phyloP scores from a whole-genome alignment of 2,329 filamentous ascomycete genomes.

The Colletotrichum cordylinicola region DNA sequence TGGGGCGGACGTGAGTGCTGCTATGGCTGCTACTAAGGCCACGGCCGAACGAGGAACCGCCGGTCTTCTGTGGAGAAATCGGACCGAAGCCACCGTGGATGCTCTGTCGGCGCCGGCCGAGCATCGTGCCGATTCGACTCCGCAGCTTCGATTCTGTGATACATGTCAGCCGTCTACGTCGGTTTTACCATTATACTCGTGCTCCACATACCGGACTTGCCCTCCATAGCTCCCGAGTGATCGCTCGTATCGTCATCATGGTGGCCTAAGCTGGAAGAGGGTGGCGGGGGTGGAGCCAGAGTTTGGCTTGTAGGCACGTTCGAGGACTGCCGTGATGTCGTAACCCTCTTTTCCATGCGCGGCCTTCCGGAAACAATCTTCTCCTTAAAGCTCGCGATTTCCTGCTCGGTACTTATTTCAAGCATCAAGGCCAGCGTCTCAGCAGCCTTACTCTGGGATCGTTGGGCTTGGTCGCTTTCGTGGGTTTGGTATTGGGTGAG shows the following conservation, averaged over 20 bases:
- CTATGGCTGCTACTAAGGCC: constrained; percentile 61
- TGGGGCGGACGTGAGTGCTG: constrained; percentile 53
- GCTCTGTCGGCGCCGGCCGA: constrained; percentile 70
- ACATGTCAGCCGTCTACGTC: constrained; percentile 28
- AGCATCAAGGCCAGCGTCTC: constrained; percentile 82
- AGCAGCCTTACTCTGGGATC: constrained; percentile 75
- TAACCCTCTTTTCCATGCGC: constrained; percentile 45
- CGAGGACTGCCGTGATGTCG: constrained; percentile 46
- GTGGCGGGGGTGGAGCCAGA: constrained; percentile 30
- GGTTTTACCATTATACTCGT: neutral
- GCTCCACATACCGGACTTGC: constrained; percentile 28
- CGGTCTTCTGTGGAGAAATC: constrained; percentile 60
- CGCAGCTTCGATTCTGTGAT: constrained; percentile 60
- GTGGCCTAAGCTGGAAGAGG: constrained; percentile 20
- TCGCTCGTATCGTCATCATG: constrained; percentile 51
- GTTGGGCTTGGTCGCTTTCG: constrained; percentile 86
- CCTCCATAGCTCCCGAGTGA: constrained; percentile 38
- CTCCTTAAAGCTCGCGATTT: constrained; percentile 61
- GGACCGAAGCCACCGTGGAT: constrained; percentile 66
- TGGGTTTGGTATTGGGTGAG: constrained; percentile 94
- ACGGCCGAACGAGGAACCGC: constrained; percentile 61
- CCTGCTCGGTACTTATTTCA: constrained; percentile 84
- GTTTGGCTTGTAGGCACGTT: constrained; percentile 33
- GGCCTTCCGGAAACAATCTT: constrained; percentile 20
- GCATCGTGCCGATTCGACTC: constrained; percentile 72